These are phyloP conservation scores for Rusavskia elegans DNA, from an alignment of 495 filamentous ascomycete species.

Conservation along the genomic window DNA sequence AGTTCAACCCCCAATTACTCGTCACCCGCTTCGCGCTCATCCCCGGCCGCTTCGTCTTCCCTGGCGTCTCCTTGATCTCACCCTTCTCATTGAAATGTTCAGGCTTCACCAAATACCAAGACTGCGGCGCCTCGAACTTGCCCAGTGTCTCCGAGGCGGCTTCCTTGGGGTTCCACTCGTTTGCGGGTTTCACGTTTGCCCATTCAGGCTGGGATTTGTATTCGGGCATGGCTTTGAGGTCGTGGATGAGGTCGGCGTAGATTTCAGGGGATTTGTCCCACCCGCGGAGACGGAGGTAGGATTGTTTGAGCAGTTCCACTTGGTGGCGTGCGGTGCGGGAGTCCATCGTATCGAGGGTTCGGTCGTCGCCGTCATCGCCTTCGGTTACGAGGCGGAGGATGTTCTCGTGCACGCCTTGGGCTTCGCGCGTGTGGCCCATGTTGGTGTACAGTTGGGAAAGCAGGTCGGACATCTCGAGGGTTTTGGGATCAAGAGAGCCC, in stretches of 20 bases:
- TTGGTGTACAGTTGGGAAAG: constrained; percentile 37
- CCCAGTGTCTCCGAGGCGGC: neutral
- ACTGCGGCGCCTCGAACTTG: constrained; percentile 1
- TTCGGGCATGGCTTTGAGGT: constrained; percentile 4
- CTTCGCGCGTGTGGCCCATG: constrained; percentile 31
- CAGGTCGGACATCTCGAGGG: constrained; percentile 38
- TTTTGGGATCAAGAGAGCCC: constrained; percentile 35
- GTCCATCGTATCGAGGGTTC: constrained; percentile 12
- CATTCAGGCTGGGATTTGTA: neutral
- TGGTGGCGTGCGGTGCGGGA: constrained; percentile 28
- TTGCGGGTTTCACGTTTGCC: neutral
- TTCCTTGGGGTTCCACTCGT: constrained; percentile 5
- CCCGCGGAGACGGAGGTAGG: constrained; percentile 19
- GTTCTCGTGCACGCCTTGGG: constrained; percentile 37
- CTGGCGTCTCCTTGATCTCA: constrained; percentile 1
- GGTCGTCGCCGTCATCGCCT: constrained; percentile 24
- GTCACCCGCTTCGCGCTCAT: constrained; percentile 1
- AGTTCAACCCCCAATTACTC: constrained; percentile 7
- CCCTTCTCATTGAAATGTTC: neutral
- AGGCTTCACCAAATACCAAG: constrained; percentile 4
- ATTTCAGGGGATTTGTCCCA: constrained; percentile 17
- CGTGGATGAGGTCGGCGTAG: constrained; percentile 6
- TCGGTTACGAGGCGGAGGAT: constrained; percentile 32
- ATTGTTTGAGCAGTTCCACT: constrained; percentile 33
- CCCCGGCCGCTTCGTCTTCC: constrained; percentile 1